Evolutionary conservation across 2,329 filamentous ascomycete genomes (phyloP), one percentile per base, ranked within the genome.

Genomic region (Venturia pyrina): DNA sequence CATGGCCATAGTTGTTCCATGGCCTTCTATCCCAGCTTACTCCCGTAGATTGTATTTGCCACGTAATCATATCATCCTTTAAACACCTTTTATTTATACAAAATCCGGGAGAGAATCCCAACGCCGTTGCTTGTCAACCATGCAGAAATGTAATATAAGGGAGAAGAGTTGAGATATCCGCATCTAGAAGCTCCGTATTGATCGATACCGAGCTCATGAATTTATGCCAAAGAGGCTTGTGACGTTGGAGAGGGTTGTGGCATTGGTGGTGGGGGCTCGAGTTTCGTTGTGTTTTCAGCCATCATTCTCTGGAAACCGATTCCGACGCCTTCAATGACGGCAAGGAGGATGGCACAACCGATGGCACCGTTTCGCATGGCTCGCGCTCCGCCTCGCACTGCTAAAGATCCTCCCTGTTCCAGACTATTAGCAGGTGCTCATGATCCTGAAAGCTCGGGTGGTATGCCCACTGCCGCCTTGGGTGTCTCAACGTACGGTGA

Each of bases 291-390:
- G 76, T 88, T 89, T 69, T 92, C 90, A 44, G 93, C 90, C 85
- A 96, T 90, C 89, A 96, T 92, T 77, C 93, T 88, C 78, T 92
- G 89, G 81, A 97, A 93, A 10, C 90, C 93, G 74, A 99, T 98
- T 72, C 93, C 93, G 65, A 98, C 95, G 72, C 95, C 93, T 79
- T 99, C 93, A 69, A 99, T 98, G 70, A 99, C 93, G 63, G 91
- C 95, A 59, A 99, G 83, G 73, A 99, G 85, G 70, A 96, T 90
- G 34, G 91, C 95, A 77, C 95, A 98, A 71, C 93, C 95, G 73
- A 99, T 98, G 69, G 95, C 95, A 68, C 91, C 93, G 79, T 98
- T 98, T 72, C 95, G 85, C 69, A 95, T 92, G 28, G 93, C 91
- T 81, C 91, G 93, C 77, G 89, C 89, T 67, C 95, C 95, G 73